Evolutionary conservation across 2,329 filamentous ascomycete genomes (phyloP).

Genomic region (Stagonosporopsis chrysanthemi): DNA sequence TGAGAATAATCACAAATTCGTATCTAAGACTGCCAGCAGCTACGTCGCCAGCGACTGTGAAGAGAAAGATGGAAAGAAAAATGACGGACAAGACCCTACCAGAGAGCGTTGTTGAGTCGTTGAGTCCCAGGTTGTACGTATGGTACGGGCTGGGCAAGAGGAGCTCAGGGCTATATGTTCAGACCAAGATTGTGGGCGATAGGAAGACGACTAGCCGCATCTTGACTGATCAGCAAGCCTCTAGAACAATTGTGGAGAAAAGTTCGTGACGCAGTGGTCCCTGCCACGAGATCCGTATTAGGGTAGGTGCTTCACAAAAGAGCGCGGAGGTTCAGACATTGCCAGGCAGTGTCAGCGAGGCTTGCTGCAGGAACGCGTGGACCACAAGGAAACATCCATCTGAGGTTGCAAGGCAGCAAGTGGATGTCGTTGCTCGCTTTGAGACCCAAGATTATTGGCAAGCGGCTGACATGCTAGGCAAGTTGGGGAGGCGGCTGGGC

Average conservation of each 20-base stretch:
- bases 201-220: slow-evolving; percentile 36
- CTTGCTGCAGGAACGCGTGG: slow-evolving; percentile 27
- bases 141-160: slow-evolving; percentile 38
- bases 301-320: slow-evolving; percentile 37
- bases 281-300: slow-evolving; percentile 39
- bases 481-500: slow-evolving; percentile 23
- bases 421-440: slow-evolving; percentile 23
- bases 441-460: slow-evolving; percentile 31
- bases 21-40: slow-evolving; percentile 39
- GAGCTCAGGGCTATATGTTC: slow-evolving; percentile 33
- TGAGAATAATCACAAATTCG: slow-evolving; percentile 20
- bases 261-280: slow-evolving; percentile 34
- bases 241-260: slow-evolving; percentile 35
- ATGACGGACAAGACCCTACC: slow-evolving; percentile 41
- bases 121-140: slow-evolving; percentile 29
- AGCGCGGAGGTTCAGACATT: slow-evolving; percentile 45
- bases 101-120: slow-evolving; percentile 41
- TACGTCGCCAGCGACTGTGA: slow-evolving; percentile 47
- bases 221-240: slow-evolving; percentile 38
- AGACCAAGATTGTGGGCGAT: slow-evolving; percentile 36
- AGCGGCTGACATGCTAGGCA: slow-evolving; percentile 31
- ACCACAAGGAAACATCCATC: slow-evolving; percentile 32
- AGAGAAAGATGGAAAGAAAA: slow-evolving; percentile 27
- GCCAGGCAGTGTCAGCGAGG: slow-evolving; percentile 33
- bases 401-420: slow-evolving; percentile 38